These are phyloP conservation scores for Aulographum hederae DNA, from an alignment of 2,329 filamentous ascomycete species.

Conservation along the genomic window DNA sequence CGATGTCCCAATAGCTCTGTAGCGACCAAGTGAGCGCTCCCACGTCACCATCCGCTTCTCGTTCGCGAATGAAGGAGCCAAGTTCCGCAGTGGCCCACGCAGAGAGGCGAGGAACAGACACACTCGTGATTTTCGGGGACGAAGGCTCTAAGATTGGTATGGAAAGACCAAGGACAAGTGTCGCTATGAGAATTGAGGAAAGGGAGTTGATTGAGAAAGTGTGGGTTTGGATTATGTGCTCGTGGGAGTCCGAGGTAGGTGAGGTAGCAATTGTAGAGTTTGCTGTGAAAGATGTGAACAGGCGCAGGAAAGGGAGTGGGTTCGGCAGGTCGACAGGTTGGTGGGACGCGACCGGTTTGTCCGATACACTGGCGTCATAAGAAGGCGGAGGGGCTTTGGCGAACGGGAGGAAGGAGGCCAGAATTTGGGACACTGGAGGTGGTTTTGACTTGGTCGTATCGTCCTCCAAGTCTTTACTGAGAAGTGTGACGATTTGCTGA, in stretches of 20 bases:
- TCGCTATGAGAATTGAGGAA: neutral
- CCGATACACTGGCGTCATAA: neutral
- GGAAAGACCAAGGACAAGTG: neutral
- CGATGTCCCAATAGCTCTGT: neutral
- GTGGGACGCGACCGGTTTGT: neutral
- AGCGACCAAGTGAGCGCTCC: neutral
- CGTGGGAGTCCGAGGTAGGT: neutral
- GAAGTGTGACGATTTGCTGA: neutral
- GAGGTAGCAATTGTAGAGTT: neutral
- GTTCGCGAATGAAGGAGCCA: neutral
- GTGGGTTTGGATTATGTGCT: too few relatives aligned
- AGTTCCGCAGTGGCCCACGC: neutral
- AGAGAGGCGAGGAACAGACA: neutral
- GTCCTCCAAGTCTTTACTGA: neutral
- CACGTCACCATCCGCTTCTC: neutral
- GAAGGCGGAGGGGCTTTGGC: neutral
- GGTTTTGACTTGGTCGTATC: neutral
- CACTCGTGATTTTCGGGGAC: neutral
- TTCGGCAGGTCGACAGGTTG: neutral
- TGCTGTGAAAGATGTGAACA: neutral
- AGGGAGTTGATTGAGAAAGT: too few relatives aligned
- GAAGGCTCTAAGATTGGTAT: neutral
- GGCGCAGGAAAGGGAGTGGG: neutral
- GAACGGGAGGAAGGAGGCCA: neutral
- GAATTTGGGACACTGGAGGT: neutral